Percentiles rank a stretch among this genome's conserved stretches.
Conservation (phyloP, 1,284 basidiomycete genomes). For the Tylopilus orsonianus region DNA sequence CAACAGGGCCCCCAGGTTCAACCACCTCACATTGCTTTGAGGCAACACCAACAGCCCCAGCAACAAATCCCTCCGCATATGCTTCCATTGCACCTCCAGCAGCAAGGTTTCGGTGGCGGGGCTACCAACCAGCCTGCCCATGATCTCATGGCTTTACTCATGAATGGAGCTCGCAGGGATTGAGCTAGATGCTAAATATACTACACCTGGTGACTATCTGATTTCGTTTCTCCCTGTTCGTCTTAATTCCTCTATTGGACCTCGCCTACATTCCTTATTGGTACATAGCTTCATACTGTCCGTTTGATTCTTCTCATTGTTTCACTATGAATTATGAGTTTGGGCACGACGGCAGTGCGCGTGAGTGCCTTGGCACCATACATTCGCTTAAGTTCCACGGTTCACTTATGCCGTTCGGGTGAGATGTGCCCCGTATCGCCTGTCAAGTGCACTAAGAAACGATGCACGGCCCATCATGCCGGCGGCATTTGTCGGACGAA, state of each 20-base stretch:
- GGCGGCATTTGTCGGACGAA: constrained; percentile 23
- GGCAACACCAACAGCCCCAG: constrained; percentile 44
- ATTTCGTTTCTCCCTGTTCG: constrained; percentile 11
- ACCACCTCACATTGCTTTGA: constrained; percentile 40
- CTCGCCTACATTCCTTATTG: constrained; percentile 33
- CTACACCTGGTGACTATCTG: constrained; percentile 17
- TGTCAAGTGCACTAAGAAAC: constrained; percentile 9
- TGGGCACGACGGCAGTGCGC: constrained; percentile 6
- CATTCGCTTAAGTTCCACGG: constrained; percentile 1
- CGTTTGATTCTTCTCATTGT: constrained; percentile 25
- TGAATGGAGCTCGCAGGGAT: constrained; percentile 67
- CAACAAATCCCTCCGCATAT: constrained; percentile 54
- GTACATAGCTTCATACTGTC: constrained; percentile 31
- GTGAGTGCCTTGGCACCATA: constrained; percentile 7
- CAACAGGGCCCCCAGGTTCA: constrained; percentile 50
- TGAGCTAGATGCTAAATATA: constrained; percentile 37
- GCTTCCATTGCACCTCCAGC: constrained; percentile 61
- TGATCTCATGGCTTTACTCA: constrained; percentile 76
- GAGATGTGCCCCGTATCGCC: constrained; percentile 12
- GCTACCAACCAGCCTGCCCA: constrained; percentile 57
- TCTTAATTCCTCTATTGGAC: constrained; percentile 22
- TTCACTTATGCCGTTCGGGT: constrained; percentile 5
- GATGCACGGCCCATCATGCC: constrained; percentile 4
- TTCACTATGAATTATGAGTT: constrained; percentile 33
- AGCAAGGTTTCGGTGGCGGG: constrained; percentile 47